phyloP scores from a whole-genome alignment of 257 asterid genomes.

The Solanum etuberosum region DNA sequence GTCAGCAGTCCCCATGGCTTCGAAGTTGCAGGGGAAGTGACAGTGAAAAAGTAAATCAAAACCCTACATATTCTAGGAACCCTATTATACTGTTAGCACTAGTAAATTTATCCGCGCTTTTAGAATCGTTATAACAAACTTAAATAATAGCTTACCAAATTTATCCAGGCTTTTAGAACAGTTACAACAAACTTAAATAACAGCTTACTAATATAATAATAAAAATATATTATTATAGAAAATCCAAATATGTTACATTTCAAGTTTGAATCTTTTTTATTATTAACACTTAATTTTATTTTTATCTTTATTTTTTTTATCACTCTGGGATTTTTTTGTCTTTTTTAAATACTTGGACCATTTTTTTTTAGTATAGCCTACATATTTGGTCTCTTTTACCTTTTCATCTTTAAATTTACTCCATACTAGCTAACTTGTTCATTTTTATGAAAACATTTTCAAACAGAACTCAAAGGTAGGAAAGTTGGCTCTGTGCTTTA shows the following conservation, averaged over 20 bases:
- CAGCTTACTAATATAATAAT: not conserved
- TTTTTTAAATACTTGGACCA: too few species aligned
- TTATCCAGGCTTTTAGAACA: not conserved
- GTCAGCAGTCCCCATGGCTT: not conserved
- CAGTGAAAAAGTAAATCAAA: not conserved
- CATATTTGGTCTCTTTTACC: not conserved
- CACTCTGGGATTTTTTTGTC: not conserved
- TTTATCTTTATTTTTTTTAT: too few species aligned
- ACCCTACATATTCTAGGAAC: not conserved
- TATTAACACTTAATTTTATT: too few species aligned
- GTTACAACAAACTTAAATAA: not conserved
- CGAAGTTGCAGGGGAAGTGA: not conserved
- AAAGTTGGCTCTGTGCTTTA: not conserved
- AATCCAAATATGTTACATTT: not conserved
- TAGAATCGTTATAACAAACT: not conserved
- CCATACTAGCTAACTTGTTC: not conserved
- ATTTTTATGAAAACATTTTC: not conserved
- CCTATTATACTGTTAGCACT: not conserved
- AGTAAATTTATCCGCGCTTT: not conserved
- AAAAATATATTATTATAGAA: not conserved
- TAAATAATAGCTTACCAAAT: not conserved
- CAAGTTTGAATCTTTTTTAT: not conserved
- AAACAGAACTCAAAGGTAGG: not conserved
- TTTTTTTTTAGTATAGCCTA: not conserved
- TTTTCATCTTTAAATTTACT: too few species aligned